Conservation (phyloP, 2,329 filamentous ascomycete species). For the Aspergillus latus region DNA sequence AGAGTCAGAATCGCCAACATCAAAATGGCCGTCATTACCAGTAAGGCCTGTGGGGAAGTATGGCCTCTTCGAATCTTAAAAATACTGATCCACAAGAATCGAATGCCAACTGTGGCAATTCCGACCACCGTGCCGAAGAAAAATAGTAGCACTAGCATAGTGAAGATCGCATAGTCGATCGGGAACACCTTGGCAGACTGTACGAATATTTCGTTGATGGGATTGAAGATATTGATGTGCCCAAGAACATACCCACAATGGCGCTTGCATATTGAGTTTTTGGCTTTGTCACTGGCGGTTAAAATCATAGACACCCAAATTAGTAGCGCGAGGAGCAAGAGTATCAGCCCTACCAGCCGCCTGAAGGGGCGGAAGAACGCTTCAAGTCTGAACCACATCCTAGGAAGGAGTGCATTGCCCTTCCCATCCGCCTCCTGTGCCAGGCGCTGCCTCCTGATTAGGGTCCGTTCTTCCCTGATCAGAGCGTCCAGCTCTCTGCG, state of each 20-base stretch:
- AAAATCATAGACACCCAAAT: constrained; percentile 92
- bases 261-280: constrained; percentile 87
- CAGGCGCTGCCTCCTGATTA: constrained; percentile 83
- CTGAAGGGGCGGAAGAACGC: constrained; percentile 85
- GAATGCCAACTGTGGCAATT: constrained; percentile 82
- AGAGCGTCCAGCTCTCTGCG: constrained; percentile 84
- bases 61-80: constrained; percentile 88
- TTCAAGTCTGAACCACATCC: constrained; percentile 74
- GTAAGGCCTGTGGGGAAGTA: constrained; percentile 85
- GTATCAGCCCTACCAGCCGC: constrained; percentile 75
- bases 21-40: constrained; percentile 87
- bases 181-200: constrained; percentile 81
- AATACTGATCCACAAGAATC: constrained; percentile 91
- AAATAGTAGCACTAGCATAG: constrained; percentile 78
- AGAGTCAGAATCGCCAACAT: constrained; percentile 86
- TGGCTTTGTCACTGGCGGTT: constrained; percentile 92
- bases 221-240: constrained; percentile 88
- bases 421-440: constrained; percentile 69
- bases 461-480: constrained; percentile 84
- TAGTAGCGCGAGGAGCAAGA: constrained; percentile 71
- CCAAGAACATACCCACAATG: constrained; percentile 91
- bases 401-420: constrained; percentile 66
- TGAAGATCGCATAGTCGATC: constrained; percentile 87
- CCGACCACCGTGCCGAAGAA: constrained; percentile 87
- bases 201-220: constrained; percentile 86